phyloP scores from a whole-genome alignment of 257 asterid genomes.

The Primulina tabacum region DNA sequence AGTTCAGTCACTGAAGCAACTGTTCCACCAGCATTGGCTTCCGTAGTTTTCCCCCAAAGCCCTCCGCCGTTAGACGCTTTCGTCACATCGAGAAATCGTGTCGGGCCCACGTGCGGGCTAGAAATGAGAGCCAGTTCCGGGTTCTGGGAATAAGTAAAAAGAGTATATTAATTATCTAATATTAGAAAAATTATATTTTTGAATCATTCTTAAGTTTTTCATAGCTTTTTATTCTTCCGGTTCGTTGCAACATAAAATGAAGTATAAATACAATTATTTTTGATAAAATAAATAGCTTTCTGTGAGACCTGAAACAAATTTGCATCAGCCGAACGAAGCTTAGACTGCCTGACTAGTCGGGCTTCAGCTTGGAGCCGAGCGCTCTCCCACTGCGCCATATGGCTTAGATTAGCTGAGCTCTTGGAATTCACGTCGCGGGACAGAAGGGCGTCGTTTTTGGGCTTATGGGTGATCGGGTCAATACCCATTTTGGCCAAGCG shows the following conservation, averaged over 20 bases:
- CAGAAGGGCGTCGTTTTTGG: slow-evolving; percentile 62
- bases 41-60: neutral
- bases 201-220: too few species aligned
- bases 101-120: neutral
- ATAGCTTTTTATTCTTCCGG: too few species aligned
- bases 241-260: too few species aligned
- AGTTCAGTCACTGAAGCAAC: neutral
- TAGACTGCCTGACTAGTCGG: slow-evolving; percentile 67
- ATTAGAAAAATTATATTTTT: too few species aligned
- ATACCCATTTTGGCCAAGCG: slow-evolving; percentile 77
- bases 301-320: slow-evolving; percentile 13
- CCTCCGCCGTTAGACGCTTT: neutral
- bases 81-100: neutral
- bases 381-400: slow-evolving; percentile 98
- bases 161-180: too few species aligned
- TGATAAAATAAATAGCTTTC: neutral
- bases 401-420: slow-evolving; percentile 75
- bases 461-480: slow-evolving; percentile 87
- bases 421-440: slow-evolving; percentile 67
- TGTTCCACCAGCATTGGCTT: too few species aligned
- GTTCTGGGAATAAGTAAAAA: neutral
- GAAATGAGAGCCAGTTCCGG: neutral
- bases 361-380: slow-evolving; percentile 98
- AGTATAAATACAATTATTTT: too few species aligned
- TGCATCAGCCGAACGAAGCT: slow-evolving; percentile 44